A percentile compares a stretch with the other conserved stretches of the same genome.
These are phyloP conservation scores for Candida sakaeoensis DNA, from an alignment of 805 yeast species.

Conservation along the genomic window DNA sequence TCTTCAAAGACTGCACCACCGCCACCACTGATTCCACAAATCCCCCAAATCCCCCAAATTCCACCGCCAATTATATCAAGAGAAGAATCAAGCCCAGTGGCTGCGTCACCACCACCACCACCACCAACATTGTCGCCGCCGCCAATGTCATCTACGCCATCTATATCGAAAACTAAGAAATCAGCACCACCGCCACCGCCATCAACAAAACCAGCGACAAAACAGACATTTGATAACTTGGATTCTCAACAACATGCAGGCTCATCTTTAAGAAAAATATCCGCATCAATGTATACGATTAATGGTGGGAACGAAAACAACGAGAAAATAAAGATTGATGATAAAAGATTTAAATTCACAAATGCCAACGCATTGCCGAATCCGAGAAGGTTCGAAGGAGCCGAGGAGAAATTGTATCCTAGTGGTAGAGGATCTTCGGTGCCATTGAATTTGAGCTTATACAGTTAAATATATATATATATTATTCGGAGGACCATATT, in stretches of 20 bases:
- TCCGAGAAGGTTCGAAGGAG: constrained; percentile 68
- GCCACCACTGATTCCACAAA: constrained; percentile 12
- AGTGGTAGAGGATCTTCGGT: constrained; percentile 94
- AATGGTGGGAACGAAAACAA: constrained; percentile 23
- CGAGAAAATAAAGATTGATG: constrained; percentile 55
- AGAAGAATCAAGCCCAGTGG: constrained; percentile 8
- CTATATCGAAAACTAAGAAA: constrained; percentile 17
- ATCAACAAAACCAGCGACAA: constrained; percentile 26
- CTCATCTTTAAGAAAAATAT: constrained; percentile 53
- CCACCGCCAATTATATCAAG: neutral
- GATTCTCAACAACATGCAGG: constrained; percentile 46
- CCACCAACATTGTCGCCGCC: constrained; percentile 31
- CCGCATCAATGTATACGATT: constrained; percentile 64
- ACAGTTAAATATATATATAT: constrained; percentile 10
- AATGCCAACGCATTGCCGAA: constrained; percentile 72
- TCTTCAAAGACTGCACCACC: constrained; percentile 13
- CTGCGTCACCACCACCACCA: constrained; percentile 28
- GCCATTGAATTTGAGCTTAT: constrained; percentile 60
- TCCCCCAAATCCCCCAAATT: constrained; percentile 11
- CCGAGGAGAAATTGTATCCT: constrained; percentile 71
- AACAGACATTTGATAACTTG: constrained; percentile 17
- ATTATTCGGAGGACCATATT: constrained; percentile 49
- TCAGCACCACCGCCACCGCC: constrained; percentile 16
- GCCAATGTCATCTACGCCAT: constrained; percentile 27
- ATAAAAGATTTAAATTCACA: constrained; percentile 62